Percentiles rank a stretch among this genome's conserved stretches.
Evolutionary conservation across 2,329 filamentous ascomycete genomes (phyloP).

Genomic region (Remersonia thermophila): DNA sequence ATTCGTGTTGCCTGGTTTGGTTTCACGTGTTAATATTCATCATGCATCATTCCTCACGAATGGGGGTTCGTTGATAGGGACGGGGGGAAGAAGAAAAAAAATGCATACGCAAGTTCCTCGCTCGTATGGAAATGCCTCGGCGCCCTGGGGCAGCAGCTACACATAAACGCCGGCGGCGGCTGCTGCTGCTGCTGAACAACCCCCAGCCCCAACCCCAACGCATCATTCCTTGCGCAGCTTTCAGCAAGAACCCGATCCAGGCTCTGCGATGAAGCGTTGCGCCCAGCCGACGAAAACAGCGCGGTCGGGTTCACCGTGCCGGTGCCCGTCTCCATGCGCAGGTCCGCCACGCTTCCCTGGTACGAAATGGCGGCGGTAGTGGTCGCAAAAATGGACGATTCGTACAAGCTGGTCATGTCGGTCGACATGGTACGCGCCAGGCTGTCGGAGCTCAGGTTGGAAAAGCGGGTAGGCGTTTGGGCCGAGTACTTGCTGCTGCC

Average conservation of each 20-base stretch:
- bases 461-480: conserved; percentile 12
- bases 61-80: no score
- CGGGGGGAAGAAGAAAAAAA: neutral
- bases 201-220: neutral
- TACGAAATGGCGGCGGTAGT: no score
- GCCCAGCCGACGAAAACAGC: neutral
- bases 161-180: conserved; percentile 8
- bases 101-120: conserved; percentile 12
- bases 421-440: conserved; percentile 14
- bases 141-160: conserved; percentile 14
- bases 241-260: conserved; percentile 3
- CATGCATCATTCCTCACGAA: no score
- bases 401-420: conserved; percentile 15
- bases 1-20: conserved; percentile 12
- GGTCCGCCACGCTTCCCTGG: conserved; percentile 4
- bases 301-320: conserved; percentile 7
- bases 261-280: conserved; percentile 2
- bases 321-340: conserved; percentile 1
- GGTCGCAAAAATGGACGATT: conserved; percentile 8
- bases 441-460: conserved; percentile 14
- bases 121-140: conserved; percentile 12
- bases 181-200: neutral
- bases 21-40: no score
- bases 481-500: conserved; percentile 10
- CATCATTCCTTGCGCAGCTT: neutral